Base-by-base conservation (phyloP, 768 basidiomycete genomes). In the Hygrophoropsis aurantiaca region DNA sequence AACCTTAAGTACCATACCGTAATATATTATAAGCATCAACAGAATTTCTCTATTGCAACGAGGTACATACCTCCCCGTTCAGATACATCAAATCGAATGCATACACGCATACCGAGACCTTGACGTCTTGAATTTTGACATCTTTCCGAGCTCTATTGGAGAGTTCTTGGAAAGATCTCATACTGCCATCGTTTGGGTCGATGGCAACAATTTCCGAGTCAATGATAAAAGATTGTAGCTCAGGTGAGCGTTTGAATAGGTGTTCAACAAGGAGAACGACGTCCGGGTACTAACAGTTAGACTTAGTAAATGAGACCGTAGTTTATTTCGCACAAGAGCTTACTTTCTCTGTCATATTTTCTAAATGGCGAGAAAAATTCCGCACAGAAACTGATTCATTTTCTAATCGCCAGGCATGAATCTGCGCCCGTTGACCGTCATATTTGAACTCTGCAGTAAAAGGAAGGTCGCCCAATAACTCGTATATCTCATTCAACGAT, bases 391-490 rank as follows among this genome's bases (percentile, higher is more conserved):
- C 44, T 10, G 59, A 55, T 3, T 62, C 56, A 11, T 58, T 59
- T 51, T 52, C 62, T 35, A 44, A 58, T 40, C 47, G 53, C 45
- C 52, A 48, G 11, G 74, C 85, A 60, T 90, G 87, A n/a, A 89
- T 83, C 64, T 90, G 90, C 16, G 85, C 90, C 40, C 87, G 78
- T 58, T 90, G 87, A 16, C 87, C 94, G 56, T 97, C 94, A 57
- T 94, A 89, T 66, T 95, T 97, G 61, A 88, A 89, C 69, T 97
- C 94, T 25, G 90, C 87, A 13, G 80, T 75, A 66, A 94, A 97
- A 9, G 84, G 77, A 25, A 81, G 68, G 25, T 75, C 71, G 18
- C 77, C 78, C 16, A 92, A 68, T 6, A 84, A 75, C 37, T 81
- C 77, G 58, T 90, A 93, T n/a, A 94, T 81, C 55, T 93, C 90